A percentile compares a stretch with the other conserved stretches of the same genome.
Evolutionary conservation across 1,284 basidiomycete genomes (phyloP).

Genomic region (Volvariella surrecta): DNA sequence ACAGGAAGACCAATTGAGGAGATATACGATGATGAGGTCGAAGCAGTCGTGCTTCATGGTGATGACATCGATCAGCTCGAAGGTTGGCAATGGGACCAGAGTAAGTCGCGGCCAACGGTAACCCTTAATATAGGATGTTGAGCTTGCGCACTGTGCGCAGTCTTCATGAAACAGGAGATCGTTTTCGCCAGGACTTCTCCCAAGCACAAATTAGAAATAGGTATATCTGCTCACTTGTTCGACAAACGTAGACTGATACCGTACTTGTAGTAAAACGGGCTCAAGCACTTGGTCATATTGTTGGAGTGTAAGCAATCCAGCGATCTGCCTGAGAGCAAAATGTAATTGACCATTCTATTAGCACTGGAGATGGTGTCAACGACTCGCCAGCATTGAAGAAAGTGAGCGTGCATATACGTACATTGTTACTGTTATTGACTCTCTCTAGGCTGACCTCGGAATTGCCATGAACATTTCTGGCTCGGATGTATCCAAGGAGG

Average conservation of each 20-base stretch:
- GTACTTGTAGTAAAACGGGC: conserved; percentile 48
- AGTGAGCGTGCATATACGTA: conserved; percentile 15
- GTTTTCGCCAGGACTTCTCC: conserved; percentile 67
- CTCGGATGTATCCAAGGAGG: conserved; percentile 67
- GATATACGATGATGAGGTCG: conserved; percentile 60
- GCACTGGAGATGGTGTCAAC: conserved; percentile 64
- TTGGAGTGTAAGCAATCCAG: conserved; percentile 42
- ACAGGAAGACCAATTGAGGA: conserved; percentile 46
- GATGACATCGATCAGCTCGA: conserved; percentile 54
- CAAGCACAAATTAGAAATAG: conserved; percentile 65
- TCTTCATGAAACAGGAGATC: conserved; percentile 59
- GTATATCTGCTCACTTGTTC: conserved; percentile 21
- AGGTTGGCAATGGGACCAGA: conserved; percentile 66
- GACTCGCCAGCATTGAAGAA: conserved; percentile 65
- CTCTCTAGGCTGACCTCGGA: conserved; percentile 48
- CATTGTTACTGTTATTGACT: neutral
- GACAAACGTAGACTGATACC: neutral
- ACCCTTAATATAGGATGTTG: conserved; percentile 31
- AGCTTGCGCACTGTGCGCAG: conserved; percentile 21
- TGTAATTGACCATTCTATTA: conserved; percentile 8
- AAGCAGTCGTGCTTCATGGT: conserved; percentile 57
- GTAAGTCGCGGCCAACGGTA: conserved; percentile 49
- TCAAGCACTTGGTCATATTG: conserved; percentile 61
- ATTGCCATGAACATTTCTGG: conserved; percentile 72
- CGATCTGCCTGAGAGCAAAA: conserved; percentile 1